Percentiles rank a stretch among this genome's conserved stretches.
Conservation (phyloP, 495 filamentous ascomycete genomes). For the Chaetomium fimeti region DNA sequence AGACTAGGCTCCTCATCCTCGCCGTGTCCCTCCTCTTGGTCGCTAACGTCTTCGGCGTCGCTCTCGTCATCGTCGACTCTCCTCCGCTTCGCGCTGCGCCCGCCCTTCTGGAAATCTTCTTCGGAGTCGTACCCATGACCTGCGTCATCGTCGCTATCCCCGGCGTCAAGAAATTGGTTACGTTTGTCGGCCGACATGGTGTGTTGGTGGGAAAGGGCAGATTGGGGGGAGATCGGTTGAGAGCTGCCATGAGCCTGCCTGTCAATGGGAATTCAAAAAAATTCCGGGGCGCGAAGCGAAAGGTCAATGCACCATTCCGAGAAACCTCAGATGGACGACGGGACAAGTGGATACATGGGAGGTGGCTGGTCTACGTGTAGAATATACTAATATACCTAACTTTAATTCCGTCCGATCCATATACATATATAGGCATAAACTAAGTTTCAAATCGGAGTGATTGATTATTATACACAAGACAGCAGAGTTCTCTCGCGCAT, state of each 20-base stretch:
- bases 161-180: constrained; percentile 73
- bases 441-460: neutral
- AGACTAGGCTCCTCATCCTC: constrained; percentile 15
- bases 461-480: neutral
- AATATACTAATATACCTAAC: neutral
- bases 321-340: neutral
- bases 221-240: neutral
- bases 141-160: constrained; percentile 64
- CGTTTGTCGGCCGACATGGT: constrained; percentile 66
- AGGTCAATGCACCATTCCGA: neutral
- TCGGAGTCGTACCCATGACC: constrained; percentile 69
- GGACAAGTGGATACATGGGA: neutral
- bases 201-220: neutral
- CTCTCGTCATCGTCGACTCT: constrained; percentile 51
- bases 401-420: no score
- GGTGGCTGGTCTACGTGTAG: neutral
- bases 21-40: constrained; percentile 32
- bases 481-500: neutral
- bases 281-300: neutral
- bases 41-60: constrained; percentile 36
- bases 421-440: no score
- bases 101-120: constrained; percentile 63
- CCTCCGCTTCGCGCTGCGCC: constrained; percentile 63
- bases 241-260: neutral
- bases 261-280: no score